Base-by-base conservation (phyloP, 1,284 basidiomycete genomes). In the Ganoderma boninense region DNA sequence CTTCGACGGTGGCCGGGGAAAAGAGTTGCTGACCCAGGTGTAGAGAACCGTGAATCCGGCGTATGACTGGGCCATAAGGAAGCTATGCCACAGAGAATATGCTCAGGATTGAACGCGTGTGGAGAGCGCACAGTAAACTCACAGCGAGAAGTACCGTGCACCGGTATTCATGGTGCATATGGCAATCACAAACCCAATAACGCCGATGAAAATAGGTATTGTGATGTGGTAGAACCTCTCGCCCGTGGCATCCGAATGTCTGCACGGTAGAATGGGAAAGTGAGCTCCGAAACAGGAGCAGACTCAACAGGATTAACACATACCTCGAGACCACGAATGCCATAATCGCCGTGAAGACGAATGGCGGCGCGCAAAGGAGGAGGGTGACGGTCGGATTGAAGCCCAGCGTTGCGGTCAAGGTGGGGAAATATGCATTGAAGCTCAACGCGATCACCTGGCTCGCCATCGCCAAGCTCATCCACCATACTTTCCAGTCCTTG, bases 351-450 rank as follows among this genome's bases (percentile, higher is more conserved):
- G 92, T 87, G 78, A 94, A 89, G 16, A 89, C 81, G 87, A 92
- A 95, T 8, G 94, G 94, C 43, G 94, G 94, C 10, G 91, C 92
- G 71, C 91, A 93, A 29, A 95, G 85, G 62, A 95, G 80, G 26
- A 95, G 82, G 0, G 92, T 89, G n/a, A 89, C 82, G 2, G 89
- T 91, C 11, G 84, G 82, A 62, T 83, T 84, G 79, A 87, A 94
- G 32, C 92, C 92, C 79, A 95, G 84, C 0, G 93, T 95, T 16
- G 85, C 86, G 26, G 84, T 87, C 64, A 92, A 80, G 0, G 91
- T 92, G 14, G 93, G 92, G 81, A 94, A 92, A 78, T 89, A 92
- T 20, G 89, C 87, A 79, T 90, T 94, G 86, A 95, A 95, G 14
- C 88, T 90, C 20, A 95, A 78, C 26, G 90, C 87, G 68, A 92